These are phyloP conservation scores for Saussurea involucrata DNA, from an alignment of 129 eudicot genomes.

Conservation along the genomic window DNA sequence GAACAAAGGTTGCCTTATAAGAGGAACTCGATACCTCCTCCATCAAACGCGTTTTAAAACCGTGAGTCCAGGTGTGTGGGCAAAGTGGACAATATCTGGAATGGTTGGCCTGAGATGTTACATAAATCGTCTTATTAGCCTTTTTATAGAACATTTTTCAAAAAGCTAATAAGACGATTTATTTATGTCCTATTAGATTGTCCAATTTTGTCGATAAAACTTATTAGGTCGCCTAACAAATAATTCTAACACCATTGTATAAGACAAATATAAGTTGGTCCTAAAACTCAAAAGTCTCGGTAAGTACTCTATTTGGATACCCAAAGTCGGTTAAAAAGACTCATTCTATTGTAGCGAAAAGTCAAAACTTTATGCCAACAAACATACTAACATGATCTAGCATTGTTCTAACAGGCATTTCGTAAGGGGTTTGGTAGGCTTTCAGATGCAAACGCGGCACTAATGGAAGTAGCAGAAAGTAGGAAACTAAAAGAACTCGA, in stretches of 20 bases:
- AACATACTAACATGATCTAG: not conserved
- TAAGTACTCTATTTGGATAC: not conserved
- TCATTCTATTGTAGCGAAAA: not conserved
- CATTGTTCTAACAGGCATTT: constrained; percentile 30
- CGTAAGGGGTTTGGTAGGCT: no score
- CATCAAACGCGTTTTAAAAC: no score
- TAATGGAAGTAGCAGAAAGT: constrained; percentile 32
- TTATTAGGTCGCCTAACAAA: no score
- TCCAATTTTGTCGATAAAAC: not conserved
- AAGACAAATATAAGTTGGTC: not conserved
- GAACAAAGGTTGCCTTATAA: no score
- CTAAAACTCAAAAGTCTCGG: not conserved
- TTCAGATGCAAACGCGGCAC: constrained; percentile 34
- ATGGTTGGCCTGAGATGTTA: no score
- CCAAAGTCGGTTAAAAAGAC: not conserved
- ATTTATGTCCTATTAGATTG: not conserved
- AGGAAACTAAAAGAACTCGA: constrained; percentile 28
- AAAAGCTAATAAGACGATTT: no score
- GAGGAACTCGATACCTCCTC: no score
- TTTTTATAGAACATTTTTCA: no score
- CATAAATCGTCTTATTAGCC: not conserved
- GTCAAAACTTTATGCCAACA: not conserved
- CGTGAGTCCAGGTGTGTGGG: no score
- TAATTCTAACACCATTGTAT: not conserved
- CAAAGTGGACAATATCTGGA: no score